Evolutionary conservation across 2,329 filamentous ascomycete species (phyloP).

Genomic region (Curvularia spicifera): DNA sequence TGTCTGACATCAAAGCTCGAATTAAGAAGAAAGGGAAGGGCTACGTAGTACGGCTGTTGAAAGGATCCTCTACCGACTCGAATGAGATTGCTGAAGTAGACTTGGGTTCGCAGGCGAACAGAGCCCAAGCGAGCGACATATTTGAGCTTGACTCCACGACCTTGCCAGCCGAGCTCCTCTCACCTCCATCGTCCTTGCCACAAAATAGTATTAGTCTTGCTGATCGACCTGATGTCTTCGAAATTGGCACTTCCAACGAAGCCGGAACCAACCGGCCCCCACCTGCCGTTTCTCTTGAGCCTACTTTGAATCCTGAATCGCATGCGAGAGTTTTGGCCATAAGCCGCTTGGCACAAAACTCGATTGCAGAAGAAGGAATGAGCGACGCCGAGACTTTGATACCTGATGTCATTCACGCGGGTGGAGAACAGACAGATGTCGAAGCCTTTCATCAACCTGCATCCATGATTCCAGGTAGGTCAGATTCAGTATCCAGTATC

Average conservation of each 20-base stretch:
- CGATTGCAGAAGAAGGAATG: constrained; percentile 33
- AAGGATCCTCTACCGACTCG: constrained; percentile 32
- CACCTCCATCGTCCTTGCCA: not conserved
- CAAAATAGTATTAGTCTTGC: not conserved
- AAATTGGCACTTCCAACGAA: constrained; percentile 38
- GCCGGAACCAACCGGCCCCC: constrained; percentile 19
- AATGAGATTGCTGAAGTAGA: constrained; percentile 41
- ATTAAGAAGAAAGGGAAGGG: constrained; percentile 46
- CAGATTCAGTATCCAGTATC: constrained; percentile 34
- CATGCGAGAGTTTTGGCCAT: not conserved
- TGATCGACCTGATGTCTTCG: constrained; percentile 20
- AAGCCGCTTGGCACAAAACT: constrained; percentile 9
- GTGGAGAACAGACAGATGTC: constrained; percentile 29
- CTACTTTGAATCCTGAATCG: not conserved
- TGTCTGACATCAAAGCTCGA: constrained; percentile 41
- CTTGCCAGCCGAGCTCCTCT: constrained; percentile 29
- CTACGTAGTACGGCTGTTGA: constrained; percentile 40
- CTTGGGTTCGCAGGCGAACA: constrained; percentile 20
- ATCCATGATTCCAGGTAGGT: constrained; percentile 23
- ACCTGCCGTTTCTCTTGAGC: not conserved
- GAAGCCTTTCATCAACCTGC: constrained; percentile 20
- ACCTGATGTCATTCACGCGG: constrained; percentile 27
- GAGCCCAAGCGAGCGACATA: constrained; percentile 1
- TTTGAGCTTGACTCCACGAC: constrained; percentile 30
- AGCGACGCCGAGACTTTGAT: constrained; percentile 42